A percentile compares a stretch with the other conserved stretches of the same genome.
phyloP scores from a whole-genome alignment of 2,329 filamentous ascomycete species.

The Arthrobotrys megalospora region DNA sequence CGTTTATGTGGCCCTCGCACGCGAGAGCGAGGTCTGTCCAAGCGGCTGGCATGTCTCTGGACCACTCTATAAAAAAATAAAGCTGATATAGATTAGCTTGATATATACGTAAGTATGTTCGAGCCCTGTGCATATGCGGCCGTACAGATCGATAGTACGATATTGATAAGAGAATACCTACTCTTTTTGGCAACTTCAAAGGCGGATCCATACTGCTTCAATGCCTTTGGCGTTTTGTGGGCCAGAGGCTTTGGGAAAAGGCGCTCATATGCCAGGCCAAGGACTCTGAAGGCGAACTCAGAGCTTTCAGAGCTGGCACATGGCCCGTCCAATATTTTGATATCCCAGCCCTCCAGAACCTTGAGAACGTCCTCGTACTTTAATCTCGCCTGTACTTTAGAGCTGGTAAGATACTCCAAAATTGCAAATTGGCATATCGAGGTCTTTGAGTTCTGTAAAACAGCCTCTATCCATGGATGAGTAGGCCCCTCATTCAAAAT shows the following conservation, averaged over 20 bases:
- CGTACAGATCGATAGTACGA: neutral
- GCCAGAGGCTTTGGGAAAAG: constrained; percentile 3
- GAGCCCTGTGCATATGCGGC: constrained; percentile 4
- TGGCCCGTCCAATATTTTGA: too few species aligned
- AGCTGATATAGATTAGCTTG: constrained; percentile 10
- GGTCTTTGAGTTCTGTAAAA: neutral
- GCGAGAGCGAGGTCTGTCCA: neutral
- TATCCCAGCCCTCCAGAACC: too few species aligned
- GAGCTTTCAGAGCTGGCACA: too few species aligned
- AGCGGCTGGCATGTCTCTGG: neutral
- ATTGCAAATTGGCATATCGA: constrained; percentile 6
- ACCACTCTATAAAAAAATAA: constrained; percentile 14
- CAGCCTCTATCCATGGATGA: neutral
- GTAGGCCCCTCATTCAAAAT: constrained; percentile 8
- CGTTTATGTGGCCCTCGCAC: neutral
- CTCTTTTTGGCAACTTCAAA: constrained; percentile 4
- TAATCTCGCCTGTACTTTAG: neutral
- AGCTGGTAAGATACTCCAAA: constrained; percentile 14
- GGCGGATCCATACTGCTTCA: neutral
- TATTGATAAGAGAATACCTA: constrained; percentile 4
- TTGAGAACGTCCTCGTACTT: constrained; percentile 2
- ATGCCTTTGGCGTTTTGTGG: constrained; percentile 8
- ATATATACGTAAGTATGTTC: constrained; percentile 12
- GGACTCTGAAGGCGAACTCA: too few species aligned
- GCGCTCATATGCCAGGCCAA: constrained; percentile 5